Conservation (phyloP, 257 asterid genomes). For the Lavandula angustifolia region DNA sequence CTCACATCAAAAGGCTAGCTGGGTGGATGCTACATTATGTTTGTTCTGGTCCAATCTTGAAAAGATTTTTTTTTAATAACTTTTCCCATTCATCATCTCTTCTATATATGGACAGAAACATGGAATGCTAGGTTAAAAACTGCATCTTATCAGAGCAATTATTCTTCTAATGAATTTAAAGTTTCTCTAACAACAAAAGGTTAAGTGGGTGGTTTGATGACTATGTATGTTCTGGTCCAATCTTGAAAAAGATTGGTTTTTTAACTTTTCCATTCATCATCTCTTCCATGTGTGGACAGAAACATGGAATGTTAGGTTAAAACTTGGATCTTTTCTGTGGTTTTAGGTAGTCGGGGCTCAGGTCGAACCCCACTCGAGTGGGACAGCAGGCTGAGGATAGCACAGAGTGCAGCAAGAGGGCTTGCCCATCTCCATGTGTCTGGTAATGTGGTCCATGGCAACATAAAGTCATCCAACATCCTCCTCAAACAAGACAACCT, state of each 20-base stretch:
- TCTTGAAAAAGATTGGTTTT: not conserved
- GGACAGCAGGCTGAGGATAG: conserved; percentile 81
- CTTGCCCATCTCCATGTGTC: conserved; percentile 74
- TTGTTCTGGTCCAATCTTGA: not conserved
- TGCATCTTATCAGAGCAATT: not conserved
- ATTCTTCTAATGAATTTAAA: too few relatives aligned
- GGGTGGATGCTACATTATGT: not conserved
- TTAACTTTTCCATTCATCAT: not conserved
- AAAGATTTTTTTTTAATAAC: not conserved
- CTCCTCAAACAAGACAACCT: conserved; percentile 70
- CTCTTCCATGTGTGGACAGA: not conserved
- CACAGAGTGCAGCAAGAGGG: conserved; percentile 76
- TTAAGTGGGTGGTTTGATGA: not conserved
- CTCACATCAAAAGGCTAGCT: too few relatives aligned
- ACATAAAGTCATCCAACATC: conserved; percentile 91
- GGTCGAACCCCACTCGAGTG: conserved; percentile 98
- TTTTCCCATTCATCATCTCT: not conserved
- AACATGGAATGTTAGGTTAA: not conserved
- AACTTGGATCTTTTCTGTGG: not conserved
- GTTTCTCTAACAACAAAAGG: too few relatives aligned
- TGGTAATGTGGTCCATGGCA: conserved; percentile 76
- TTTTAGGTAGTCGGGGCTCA: conserved; percentile 88
- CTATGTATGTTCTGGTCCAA: not conserved
- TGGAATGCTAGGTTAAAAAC: not conserved
- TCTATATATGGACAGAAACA: not conserved